Base-by-base conservation (phyloP, 2,329 filamentous ascomycete species). In the Ampelomyces quisqualis region DNA sequence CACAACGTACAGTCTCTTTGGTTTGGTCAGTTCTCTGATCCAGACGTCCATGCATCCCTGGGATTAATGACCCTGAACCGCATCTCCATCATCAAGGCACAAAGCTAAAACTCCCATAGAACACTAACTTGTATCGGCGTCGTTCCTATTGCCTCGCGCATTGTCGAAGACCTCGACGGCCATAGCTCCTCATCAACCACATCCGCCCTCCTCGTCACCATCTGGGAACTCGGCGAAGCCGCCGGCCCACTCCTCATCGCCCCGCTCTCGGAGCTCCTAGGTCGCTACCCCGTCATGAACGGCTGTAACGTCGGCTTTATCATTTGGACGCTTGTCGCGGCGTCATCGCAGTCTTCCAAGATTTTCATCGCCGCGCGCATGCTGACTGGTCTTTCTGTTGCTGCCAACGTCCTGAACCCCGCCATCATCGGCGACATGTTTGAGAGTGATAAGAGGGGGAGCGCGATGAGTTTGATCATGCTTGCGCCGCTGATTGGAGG, bases 371-470 rank as follows among this genome's bases (percentile, higher is more conserved):
- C 61, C 7, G 65, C 70, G 1, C 53, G 73, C 26, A 71, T 70
- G 49, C 64, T 77, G 43, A 72, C 73, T 29, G 70, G 70, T 27
- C 50, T 70, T 21, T 64, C 69, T 28, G 73, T 75, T 4, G 67
- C 71, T 14, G 68, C 69, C 3, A 73, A 82, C 48, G 80, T 84
- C 7, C 70, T 85, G 13, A 80, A 77, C 47, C 81, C 81, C 1
- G 78, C 80, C 17, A 79, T 85, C 37, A 74, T 85, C 13, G 81
- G 81, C 17, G 82, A 85, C 57, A 77, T 84, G 48, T 84, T 83
- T 55, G 62, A 68, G 2, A 68, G 74, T 1, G 80, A 84, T 40
- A 68, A 78, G 57, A 70, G 80, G 11, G 81, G 81, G 17, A 72
- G 73, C 0, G 75, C 80, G 6, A 79, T 85, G 74, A 79, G 75